Evolutionary conservation across 1,284 basidiomycete species (phyloP).

Genomic region (Leccinum brunneo-olivaceum): DNA sequence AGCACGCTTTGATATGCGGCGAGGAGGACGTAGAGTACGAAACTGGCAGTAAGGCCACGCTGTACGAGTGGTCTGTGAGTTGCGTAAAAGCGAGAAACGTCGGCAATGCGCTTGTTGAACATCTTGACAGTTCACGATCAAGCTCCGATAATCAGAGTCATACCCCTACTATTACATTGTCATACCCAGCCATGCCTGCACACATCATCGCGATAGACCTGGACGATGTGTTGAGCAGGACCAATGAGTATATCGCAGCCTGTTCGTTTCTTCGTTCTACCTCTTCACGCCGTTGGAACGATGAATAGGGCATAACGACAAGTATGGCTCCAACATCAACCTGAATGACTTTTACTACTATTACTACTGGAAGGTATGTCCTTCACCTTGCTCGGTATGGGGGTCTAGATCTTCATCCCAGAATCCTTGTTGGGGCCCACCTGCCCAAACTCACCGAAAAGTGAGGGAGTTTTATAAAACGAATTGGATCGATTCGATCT

Average conservation of each 20-base stretch:
- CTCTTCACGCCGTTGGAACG: conserved; percentile 2
- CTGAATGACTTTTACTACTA: conserved; percentile 51
- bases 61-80: conserved; percentile 65
- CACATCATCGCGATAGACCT: conserved; percentile 67
- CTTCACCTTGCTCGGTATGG: conserved; percentile 50
- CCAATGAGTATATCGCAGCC: conserved; percentile 57
- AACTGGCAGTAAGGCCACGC: conserved; percentile 55
- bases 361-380: conserved; percentile 18
- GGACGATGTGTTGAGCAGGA: conserved; percentile 71
- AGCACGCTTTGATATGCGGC: conserved; percentile 52
- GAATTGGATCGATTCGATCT: conserved; percentile 45
- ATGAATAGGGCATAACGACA: conserved; percentile 61
- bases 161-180: not conserved
- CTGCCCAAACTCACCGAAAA: conserved; percentile 53
- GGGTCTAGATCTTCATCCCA: conserved; percentile 21
- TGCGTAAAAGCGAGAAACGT: conserved; percentile 48
- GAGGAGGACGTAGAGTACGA: conserved; percentile 57
- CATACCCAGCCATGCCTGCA: conserved; percentile 12
- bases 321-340: conserved; percentile 49
- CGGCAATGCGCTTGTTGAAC: conserved; percentile 27
- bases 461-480: conserved; percentile 55
- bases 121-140: not conserved
- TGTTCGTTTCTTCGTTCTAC: conserved; percentile 41
- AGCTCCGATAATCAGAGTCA: conserved; percentile 13
- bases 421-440: conserved; percentile 70